Evolutionary conservation across 495 filamentous ascomycete genomes (phyloP).

Genomic region (Neurospora sp.): DNA sequence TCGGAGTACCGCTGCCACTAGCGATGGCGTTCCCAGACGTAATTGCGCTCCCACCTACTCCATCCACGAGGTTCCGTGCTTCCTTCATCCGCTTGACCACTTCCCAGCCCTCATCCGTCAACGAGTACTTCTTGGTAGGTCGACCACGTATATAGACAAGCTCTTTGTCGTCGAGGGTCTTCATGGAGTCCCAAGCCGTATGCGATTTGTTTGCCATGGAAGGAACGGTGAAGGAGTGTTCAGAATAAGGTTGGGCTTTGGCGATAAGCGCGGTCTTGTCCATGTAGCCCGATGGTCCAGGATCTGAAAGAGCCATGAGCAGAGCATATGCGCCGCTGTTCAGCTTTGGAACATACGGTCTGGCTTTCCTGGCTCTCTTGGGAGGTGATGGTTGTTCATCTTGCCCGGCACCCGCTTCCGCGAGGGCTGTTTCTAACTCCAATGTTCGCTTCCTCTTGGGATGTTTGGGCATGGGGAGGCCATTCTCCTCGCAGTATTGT

Average conservation of each 20-base stretch:
- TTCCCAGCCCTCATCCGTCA: constrained; percentile 75
- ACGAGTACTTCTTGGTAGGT: constrained; percentile 54
- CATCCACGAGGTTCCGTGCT: constrained; percentile 15
- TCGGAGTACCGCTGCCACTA: background rate
- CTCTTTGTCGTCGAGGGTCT: constrained; percentile 63
- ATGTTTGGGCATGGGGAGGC: constrained; percentile 58
- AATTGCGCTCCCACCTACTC: background rate
- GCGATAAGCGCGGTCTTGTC: constrained; percentile 62
- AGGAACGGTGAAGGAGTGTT: constrained; percentile 63
- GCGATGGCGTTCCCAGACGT: background rate
- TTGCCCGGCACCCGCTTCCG: constrained; percentile 16
- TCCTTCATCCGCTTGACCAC: constrained; percentile 59
- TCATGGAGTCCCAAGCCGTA: constrained; percentile 83
- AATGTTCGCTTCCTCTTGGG: constrained; percentile 22
- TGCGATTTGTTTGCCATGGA: constrained; percentile 59
- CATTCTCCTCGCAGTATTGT: constrained; percentile 57
- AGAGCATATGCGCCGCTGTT: constrained; percentile 70
- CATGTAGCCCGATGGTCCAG: constrained; percentile 40
- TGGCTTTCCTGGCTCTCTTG: constrained; percentile 56
- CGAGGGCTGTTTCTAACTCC: constrained; percentile 10
- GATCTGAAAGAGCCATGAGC: constrained; percentile 56
- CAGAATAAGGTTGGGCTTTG: constrained; percentile 60
- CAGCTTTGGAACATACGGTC: constrained; percentile 60
- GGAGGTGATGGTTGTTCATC: constrained; percentile 36
- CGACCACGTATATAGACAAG: constrained; percentile 62